Evolutionary conservation across 2,329 filamentous ascomycete species (phyloP).

Genomic region (Ophiosphaerella narmari): DNA sequence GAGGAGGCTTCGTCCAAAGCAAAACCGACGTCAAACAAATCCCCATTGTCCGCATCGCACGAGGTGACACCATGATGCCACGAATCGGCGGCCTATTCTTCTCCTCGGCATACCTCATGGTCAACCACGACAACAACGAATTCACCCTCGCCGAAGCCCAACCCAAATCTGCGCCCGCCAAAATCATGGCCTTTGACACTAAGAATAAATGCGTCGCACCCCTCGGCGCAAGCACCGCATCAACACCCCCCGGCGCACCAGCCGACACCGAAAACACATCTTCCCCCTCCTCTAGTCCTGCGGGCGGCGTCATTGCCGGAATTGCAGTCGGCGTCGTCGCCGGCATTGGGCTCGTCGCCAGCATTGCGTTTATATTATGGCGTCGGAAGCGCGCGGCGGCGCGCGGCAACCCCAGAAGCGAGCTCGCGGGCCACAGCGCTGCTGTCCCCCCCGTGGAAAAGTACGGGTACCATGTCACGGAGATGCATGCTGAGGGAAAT

Average conservation of each 20-base stretch:
- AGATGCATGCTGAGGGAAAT: neutral
- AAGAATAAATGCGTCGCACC: constrained; percentile 2
- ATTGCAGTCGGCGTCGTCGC: constrained; percentile 4
- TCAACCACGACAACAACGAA: constrained; percentile 11
- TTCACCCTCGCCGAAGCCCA: constrained; percentile 8
- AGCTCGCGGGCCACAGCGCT: neutral
- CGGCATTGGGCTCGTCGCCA: neutral
- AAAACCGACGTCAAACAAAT: constrained; percentile 1
- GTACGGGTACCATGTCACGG: neutral
- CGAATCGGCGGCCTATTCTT: constrained; percentile 14
- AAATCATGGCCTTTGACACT: constrained; percentile 8
- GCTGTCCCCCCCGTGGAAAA: constrained; percentile 1
- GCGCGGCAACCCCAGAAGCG: neutral
- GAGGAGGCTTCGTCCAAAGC: neutral
- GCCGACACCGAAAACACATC: neutral
- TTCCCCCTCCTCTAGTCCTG: neutral
- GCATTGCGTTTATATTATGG: constrained; percentile 3
- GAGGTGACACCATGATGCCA: constrained; percentile 3
- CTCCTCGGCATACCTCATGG: constrained; percentile 7
- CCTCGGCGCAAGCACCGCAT: neutral
- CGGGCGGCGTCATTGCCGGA: constrained; percentile 5
- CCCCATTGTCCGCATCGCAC: constrained; percentile 8
- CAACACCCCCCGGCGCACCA: neutral
- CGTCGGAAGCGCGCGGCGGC: neutral
- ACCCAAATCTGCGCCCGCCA: neutral